phyloP scores from a whole-genome alignment of 2,329 filamentous ascomycete species.

The Aspergillus hortae region DNA sequence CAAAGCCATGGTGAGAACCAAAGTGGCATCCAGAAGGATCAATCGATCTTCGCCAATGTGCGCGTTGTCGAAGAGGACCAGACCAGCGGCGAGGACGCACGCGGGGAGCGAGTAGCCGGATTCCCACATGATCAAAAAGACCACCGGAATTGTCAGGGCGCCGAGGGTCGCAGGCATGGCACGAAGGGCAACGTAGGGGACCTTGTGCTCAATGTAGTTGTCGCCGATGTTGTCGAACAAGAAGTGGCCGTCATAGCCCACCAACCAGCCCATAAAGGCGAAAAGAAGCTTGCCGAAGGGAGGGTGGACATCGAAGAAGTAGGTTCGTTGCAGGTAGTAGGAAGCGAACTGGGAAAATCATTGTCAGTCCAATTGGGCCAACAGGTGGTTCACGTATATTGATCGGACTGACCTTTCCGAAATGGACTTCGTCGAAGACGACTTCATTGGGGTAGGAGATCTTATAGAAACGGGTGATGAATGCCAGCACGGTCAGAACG shows the following conservation, averaged over 20 bases:
- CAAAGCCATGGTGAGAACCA: slow-evolving; percentile 94
- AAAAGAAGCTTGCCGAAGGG: slow-evolving; percentile 98
- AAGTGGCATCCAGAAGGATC: slow-evolving; percentile 89
- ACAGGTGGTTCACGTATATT: neutral
- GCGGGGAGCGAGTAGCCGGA: slow-evolving; percentile 95
- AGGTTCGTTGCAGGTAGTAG: slow-evolving; percentile 89
- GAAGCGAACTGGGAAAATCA: slow-evolving; percentile 46
- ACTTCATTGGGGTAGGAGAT: slow-evolving; percentile 95
- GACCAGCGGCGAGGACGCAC: slow-evolving; percentile 76
- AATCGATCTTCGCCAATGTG: slow-evolving; percentile 95
- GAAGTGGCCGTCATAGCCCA: slow-evolving; percentile 95
- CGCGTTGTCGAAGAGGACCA: slow-evolving; percentile 94
- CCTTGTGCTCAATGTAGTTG: slow-evolving; percentile 94
- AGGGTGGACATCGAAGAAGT: slow-evolving; percentile 99
- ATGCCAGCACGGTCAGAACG: slow-evolving; percentile 77
- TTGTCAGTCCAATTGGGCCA: slow-evolving; percentile 16
- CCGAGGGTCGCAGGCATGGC: slow-evolving; percentile 89
- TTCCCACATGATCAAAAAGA: slow-evolving; percentile 99
- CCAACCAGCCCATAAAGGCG: slow-evolving; percentile 93
- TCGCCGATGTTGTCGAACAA: slow-evolving; percentile 99
- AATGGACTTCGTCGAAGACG: slow-evolving; percentile 98
- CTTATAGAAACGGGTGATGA: slow-evolving; percentile 90
- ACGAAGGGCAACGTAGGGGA: slow-evolving; percentile 94
- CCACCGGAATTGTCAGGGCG: slow-evolving; percentile 86
- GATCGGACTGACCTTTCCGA: slow-evolving; percentile 76